A percentile compares a stretch with the other conserved stretches of the same genome.
These are phyloP conservation scores for Conoideocrella luteorostrata DNA, from an alignment of 2,329 filamentous ascomycete genomes.

Conservation along the genomic window DNA sequence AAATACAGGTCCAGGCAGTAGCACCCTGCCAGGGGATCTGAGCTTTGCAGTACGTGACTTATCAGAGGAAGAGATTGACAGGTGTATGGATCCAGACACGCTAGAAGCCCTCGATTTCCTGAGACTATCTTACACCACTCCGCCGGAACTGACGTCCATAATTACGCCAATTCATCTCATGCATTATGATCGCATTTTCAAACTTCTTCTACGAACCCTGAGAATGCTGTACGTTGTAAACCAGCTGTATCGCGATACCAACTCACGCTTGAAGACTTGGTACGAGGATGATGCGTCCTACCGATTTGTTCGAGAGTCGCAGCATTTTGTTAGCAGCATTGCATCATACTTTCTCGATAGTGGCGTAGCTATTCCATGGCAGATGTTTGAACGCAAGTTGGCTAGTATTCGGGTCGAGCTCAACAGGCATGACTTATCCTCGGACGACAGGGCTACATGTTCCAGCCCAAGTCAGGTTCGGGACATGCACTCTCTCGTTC, in stretches of 20 bases:
- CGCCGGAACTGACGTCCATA: constrained; percentile 62
- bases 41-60: constrained; percentile 84
- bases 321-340: constrained; percentile 70
- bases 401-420: constrained; percentile 55
- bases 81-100: constrained; percentile 74
- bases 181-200: constrained; percentile 84
- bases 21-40: constrained; percentile 58
- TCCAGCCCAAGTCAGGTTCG: constrained; percentile 61
- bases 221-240: constrained; percentile 73
- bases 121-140: constrained; percentile 75
- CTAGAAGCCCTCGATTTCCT: constrained; percentile 92
- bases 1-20: constrained; percentile 23
- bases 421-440: constrained; percentile 29
- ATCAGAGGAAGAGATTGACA: constrained; percentile 68
- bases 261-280: constrained; percentile 28
- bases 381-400: constrained; percentile 59
- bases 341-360: constrained; percentile 74
- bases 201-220: constrained; percentile 66
- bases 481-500: constrained; percentile 62
- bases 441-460: constrained; percentile 25
- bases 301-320: constrained; percentile 68
- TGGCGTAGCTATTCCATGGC: constrained; percentile 70
- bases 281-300: constrained; percentile 33
- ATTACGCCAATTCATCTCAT: constrained; percentile 64
- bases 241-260: constrained; percentile 55